A percentile compares a stretch with the other conserved stretches of the same genome.
Evolutionary conservation across 345 rosid species (phyloP).

Genomic region (Cardamine occulta): DNA sequence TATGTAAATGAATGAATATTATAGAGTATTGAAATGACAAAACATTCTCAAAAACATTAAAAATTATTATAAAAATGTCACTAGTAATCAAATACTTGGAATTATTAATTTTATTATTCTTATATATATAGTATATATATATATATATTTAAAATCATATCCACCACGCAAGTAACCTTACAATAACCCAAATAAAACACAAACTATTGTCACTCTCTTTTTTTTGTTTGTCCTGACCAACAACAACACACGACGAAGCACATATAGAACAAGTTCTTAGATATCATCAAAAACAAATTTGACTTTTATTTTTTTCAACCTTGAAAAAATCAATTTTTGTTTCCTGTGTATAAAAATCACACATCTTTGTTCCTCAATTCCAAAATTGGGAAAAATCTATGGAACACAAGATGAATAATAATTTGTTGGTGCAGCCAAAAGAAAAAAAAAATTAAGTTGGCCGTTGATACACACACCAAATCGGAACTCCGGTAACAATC

Average conservation of each 20-base stretch:
- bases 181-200: neutral
- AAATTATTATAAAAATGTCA: neutral
- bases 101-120: neutral
- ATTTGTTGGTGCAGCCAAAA: constrained; percentile 4
- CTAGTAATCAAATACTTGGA: neutral
- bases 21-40: neutral
- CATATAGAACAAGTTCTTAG: constrained; percentile 1
- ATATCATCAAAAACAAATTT: constrained; percentile 27
- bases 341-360: neutral
- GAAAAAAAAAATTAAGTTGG: constrained; percentile 3
- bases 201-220: neutral
- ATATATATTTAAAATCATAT: neutral
- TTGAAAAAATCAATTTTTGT: neutral
- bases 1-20: neutral
- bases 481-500: constrained; percentile 41
- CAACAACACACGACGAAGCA: neutral
- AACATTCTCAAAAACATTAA: neutral
- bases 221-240: neutral
- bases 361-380: constrained; percentile 13
- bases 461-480: constrained; percentile 24
- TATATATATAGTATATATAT: neutral
- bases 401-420: constrained; percentile 15
- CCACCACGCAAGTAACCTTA: neutral
- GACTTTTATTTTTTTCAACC: constrained; percentile 15
- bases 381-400: constrained; percentile 16